Percentiles rank a stretch among this genome's conserved stretches.
Evolutionary conservation across 495 filamentous ascomycete genomes (phyloP).

Genomic region (Neurospora sublineolata): DNA sequence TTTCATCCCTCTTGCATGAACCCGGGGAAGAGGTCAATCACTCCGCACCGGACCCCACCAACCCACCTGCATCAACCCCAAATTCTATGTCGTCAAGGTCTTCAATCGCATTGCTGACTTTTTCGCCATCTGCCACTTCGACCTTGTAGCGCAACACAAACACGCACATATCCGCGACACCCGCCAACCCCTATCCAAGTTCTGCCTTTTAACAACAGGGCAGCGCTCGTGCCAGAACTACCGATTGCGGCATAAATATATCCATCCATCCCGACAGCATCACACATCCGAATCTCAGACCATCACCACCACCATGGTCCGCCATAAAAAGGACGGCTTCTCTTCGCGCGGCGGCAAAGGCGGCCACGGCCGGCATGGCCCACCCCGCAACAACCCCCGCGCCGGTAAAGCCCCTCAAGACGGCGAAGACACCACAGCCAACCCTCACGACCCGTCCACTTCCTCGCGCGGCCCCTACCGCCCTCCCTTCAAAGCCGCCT

Average conservation of each 20-base stretch:
- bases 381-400: conserved; percentile 20
- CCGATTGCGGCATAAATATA: not conserved
- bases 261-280: not conserved
- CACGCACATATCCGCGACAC: not conserved
- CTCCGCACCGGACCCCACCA: conserved; percentile 5
- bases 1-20: conserved; percentile 5
- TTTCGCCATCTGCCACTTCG: not conserved
- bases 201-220: not conserved
- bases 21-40: conserved; percentile 2
- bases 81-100: not conserved
- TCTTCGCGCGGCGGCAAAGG: conserved; percentile 55
- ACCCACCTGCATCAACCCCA: not conserved
- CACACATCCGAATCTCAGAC: not conserved
- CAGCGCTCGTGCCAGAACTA: not conserved
- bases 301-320: conserved; percentile 50
- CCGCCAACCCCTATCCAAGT: not conserved
- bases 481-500: conserved; percentile 76
- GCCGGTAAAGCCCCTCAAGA: conserved; percentile 5
- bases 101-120: not conserved
- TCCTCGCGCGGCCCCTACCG: conserved; percentile 32
- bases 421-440: conserved; percentile 14
- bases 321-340: conserved; percentile 88
- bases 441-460: conserved; percentile 14
- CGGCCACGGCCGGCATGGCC: conserved; percentile 30
- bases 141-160: not conserved